Base-by-base conservation (phyloP, 2,329 filamentous ascomycete species). In the Scytalidium sp. region DNA sequence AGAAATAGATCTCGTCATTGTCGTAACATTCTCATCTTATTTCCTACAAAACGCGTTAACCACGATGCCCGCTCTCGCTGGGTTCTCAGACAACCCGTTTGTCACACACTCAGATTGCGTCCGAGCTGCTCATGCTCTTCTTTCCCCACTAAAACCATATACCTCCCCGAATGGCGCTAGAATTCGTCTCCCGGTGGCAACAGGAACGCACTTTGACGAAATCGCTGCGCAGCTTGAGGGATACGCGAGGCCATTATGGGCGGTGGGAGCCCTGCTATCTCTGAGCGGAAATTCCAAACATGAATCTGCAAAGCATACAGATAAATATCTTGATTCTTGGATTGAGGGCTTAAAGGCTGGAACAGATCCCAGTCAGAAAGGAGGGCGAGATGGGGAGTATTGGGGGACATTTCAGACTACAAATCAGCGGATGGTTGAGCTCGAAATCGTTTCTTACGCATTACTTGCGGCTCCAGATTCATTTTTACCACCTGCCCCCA, bases 401-500 rank as follows among this genome's bases (percentile, higher is more conserved):
- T 80, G 76, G 76, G 76, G 75, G 0, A 59, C 65, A 1, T 67
- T 79, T 2, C 61, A 65, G 0, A 58, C 75, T 3, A 66, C 66
- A 19, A 75, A 80, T 44, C 77, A 80, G 55, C 61, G 75, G 2
- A 80, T 80, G 76, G 77, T 80, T 0, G 77, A 80, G 54, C 70
- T 75, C 39, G 76, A 80, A 55, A 73, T 75, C 21, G 67, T 80
- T 3, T 70, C 74, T 0, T 77, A 73, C 56, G 74, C 75, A 0
- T 61, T 80, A 1, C 63, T 80, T 1, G 60, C 65, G 2, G 71
- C 73, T 0, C 75, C 76, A 1, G 56, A 65, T 3, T 56, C 63
- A 2, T 70, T 75, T 52, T 22, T 51, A 2, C 20, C 22, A 13
- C 21, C 19, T 13, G 2, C 25, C 3, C 19, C 20, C 10, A 15